A percentile compares a stretch with the other conserved stretches of the same genome.
These are phyloP conservation scores for Dicorynia guianensis DNA, from an alignment of 306 rosid species.

Conservation along the genomic window DNA sequence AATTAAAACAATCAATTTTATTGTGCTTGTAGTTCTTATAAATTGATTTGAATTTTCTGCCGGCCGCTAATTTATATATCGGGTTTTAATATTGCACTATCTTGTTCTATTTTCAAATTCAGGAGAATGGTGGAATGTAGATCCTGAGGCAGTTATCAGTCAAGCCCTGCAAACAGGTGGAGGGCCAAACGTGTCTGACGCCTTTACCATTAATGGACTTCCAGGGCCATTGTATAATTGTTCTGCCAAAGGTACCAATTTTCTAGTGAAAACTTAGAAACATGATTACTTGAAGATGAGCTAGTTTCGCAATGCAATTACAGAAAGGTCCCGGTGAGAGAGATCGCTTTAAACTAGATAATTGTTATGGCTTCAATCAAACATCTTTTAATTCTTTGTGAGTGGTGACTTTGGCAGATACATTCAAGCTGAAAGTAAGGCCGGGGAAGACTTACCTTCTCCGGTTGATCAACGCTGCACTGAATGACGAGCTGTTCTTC, in stretches of 20 bases:
- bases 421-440: slow-evolving; percentile 3
- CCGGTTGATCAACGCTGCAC: no score
- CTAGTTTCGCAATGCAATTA: not conserved
- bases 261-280: not conserved
- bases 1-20: no score
- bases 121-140: slow-evolving; percentile 27
- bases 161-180: slow-evolving; percentile 31
- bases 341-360: not conserved
- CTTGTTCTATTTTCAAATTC: not conserved
- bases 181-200: slow-evolving; percentile 9
- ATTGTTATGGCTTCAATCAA: not conserved
- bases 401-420: not conserved
- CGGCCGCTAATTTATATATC: no score
- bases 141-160: slow-evolving; percentile 11
- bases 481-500: slow-evolving; percentile 15
- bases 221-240: slow-evolving; percentile 20
- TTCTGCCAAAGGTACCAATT: slow-evolving; percentile 15
- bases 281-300: no score
- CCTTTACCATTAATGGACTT: not conserved
- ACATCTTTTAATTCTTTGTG: not conserved
- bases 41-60: no score
- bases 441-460: no score
- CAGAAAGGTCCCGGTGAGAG: not conserved
- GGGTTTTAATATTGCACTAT: no score
- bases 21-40: no score